phyloP scores from a whole-genome alignment of 768 basidiomycete species.

The Chalciporus piperatus region DNA sequence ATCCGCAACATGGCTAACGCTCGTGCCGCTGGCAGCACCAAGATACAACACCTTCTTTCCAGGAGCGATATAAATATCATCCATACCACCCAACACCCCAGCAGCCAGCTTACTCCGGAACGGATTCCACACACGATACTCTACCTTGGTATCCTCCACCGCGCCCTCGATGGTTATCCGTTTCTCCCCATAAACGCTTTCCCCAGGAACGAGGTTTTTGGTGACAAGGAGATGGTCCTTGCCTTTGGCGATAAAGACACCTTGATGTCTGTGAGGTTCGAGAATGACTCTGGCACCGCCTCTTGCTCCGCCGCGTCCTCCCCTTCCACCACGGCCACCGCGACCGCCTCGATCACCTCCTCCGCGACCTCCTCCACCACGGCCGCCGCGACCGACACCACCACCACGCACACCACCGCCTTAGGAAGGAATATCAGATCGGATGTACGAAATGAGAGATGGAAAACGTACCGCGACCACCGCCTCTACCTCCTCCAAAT shows the following conservation, averaged over 20 bases:
- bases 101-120: conserved; percentile 97
- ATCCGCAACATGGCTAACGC: conserved; percentile 98
- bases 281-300: conserved; percentile 89
- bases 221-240: conserved; percentile 98
- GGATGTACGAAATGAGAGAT: not conserved
- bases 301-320: conserved; percentile 66
- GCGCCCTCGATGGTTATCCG: conserved; percentile 82
- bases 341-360: conserved; percentile 46
- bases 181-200: conserved; percentile 98
- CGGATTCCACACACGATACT: conserved; percentile 99
- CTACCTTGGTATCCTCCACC: conserved; percentile 80
- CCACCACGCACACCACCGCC: conserved; percentile 17
- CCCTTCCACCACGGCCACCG: conserved; percentile 53
- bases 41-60: conserved; percentile 97
- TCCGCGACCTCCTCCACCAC: conserved; percentile 39
- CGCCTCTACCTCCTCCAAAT: conserved; percentile 42
- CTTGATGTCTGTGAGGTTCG: conserved; percentile 92
- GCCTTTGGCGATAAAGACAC: conserved; percentile 95
- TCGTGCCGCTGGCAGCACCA: conserved; percentile 96
- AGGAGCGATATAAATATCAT: conserved; percentile 87
- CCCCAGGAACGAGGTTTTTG: conserved; percentile 96
- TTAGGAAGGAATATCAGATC: conserved; percentile 5
- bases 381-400: conserved; percentile 32
- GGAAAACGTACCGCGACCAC: conserved; percentile 35
- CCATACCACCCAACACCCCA: conserved; percentile 93